phyloP scores from a whole-genome alignment of 2,329 filamentous ascomycete genomes.

The Penicillium sumatraense region DNA sequence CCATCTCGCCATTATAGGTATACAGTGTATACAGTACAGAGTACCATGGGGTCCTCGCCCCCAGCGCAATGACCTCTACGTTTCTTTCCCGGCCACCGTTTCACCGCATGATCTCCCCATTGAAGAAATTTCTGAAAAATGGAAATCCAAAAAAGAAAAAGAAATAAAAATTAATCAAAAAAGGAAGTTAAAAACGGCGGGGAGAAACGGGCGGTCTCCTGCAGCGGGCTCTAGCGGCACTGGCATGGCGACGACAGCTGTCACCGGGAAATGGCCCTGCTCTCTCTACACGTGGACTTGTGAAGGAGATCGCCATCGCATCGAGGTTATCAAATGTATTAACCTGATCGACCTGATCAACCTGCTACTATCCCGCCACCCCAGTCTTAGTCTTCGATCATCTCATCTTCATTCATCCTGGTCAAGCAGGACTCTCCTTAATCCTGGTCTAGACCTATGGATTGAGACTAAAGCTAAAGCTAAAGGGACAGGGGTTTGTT shows the following conservation, averaged over 20 bases:
- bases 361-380: neutral
- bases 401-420: neutral
- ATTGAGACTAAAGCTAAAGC: neutral
- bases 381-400: neutral
- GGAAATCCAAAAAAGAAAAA: too few relatives aligned
- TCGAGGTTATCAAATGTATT: conserved; percentile 3
- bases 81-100: conserved; percentile 25
- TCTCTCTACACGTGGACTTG: conserved; percentile 13
- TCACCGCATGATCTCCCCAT: conserved; percentile 29
- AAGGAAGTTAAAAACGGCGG: conserved; percentile 28
- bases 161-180: too few relatives aligned
- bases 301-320: conserved; percentile 3
- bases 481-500: neutral
- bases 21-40: too few relatives aligned
- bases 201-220: conserved; percentile 38
- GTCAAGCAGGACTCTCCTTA: neutral
- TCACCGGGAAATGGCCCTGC: conserved; percentile 3
- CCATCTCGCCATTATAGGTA: conserved; percentile 2
- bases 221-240: conserved; percentile 31
- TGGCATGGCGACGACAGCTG: conserved; percentile 14
- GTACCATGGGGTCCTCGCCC: neutral
- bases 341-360: conserved; percentile 1
- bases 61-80: neutral
- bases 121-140: too few relatives aligned
- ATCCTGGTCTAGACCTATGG: neutral